A percentile compares a stretch with the other conserved stretches of the same genome.
Evolutionary conservation across 805 yeast genomes (phyloP).

Genomic region (Kodamaea kakaduensis): DNA sequence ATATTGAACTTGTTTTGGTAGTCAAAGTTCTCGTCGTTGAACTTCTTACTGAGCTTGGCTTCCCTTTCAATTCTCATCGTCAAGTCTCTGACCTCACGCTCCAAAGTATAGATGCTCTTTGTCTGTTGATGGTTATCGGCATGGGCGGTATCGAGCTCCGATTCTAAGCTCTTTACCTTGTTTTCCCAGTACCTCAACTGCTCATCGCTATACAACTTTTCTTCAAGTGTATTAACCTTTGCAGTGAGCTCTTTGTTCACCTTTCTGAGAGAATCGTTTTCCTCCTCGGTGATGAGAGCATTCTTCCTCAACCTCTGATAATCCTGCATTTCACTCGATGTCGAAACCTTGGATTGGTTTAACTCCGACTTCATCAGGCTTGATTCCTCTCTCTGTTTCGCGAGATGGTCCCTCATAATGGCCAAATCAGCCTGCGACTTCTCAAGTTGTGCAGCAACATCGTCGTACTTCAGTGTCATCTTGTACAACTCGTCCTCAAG

Average conservation of each 20-base stretch:
- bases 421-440: constrained; percentile 25
- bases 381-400: constrained; percentile 31
- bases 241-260: constrained; percentile 48
- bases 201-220: constrained; percentile 44
- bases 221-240: constrained; percentile 45
- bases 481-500: constrained; percentile 29
- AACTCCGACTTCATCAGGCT: constrained; percentile 32
- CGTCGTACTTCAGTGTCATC: constrained; percentile 26
- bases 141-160: constrained; percentile 44
- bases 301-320: constrained; percentile 44
- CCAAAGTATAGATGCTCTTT: constrained; percentile 47
- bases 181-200: constrained; percentile 60
- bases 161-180: constrained; percentile 52
- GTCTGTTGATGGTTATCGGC: constrained; percentile 48
- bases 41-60: constrained; percentile 44
- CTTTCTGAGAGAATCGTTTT: constrained; percentile 59
- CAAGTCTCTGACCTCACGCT: constrained; percentile 52
- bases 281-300: constrained; percentile 56
- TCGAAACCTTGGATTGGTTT: constrained; percentile 26
- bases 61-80: constrained; percentile 51
- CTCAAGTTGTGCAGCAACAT: constrained; percentile 19
- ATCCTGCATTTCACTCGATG: constrained; percentile 28
- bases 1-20: constrained; percentile 49
- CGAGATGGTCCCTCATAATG: constrained; percentile 34
- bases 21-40: constrained; percentile 56